phyloP scores from a whole-genome alignment of 2,329 filamentous ascomycete species.

The Alternaria ethzedia region DNA sequence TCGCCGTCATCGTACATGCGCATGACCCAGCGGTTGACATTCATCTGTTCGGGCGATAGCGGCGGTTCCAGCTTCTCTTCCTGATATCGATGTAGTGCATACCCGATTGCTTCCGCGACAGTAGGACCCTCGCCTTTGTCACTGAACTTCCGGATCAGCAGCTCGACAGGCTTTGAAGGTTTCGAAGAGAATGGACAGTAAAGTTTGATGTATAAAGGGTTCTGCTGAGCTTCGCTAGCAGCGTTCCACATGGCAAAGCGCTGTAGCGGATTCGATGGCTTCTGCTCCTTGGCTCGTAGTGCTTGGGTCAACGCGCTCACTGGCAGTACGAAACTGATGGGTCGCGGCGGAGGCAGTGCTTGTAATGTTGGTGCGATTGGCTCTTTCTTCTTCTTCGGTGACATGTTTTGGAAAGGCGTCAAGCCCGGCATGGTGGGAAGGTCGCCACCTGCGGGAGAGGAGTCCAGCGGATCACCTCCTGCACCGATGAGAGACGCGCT shows the following conservation, averaged over 20 bases:
- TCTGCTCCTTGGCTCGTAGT: slow-evolving; percentile 74
- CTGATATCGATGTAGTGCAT: slow-evolving; percentile 78
- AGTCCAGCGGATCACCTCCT: slow-evolving; percentile 65
- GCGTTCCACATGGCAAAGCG: slow-evolving; percentile 78
- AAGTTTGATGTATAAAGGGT: slow-evolving; percentile 77
- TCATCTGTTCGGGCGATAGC: slow-evolving; percentile 69
- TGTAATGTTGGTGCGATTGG: slow-evolving; percentile 59
- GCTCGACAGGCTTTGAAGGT: slow-evolving; percentile 70
- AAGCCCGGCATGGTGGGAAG: slow-evolving; percentile 52
- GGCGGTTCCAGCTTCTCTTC: slow-evolving; percentile 76
- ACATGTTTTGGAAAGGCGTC: slow-evolving; percentile 55
- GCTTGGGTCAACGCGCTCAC: slow-evolving; percentile 75
- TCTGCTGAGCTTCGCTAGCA: slow-evolving; percentile 70
- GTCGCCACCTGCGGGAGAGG: slow-evolving; percentile 54
- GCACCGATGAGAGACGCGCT: slow-evolving; percentile 74
- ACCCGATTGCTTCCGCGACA: slow-evolving; percentile 81
- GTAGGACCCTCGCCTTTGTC: slow-evolving; percentile 74
- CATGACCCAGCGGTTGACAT: slow-evolving; percentile 82
- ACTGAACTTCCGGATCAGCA: slow-evolving; percentile 72
- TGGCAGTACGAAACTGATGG: slow-evolving; percentile 73
- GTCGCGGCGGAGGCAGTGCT: slow-evolving; percentile 73
- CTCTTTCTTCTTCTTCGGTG: slow-evolving; percentile 67
- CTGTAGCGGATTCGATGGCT: slow-evolving; percentile 74
- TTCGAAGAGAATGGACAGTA: slow-evolving; percentile 75
- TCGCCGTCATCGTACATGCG: slow-evolving; percentile 86